Evolutionary conservation across 495 filamentous ascomycete species (phyloP).

Genomic region (Terfezia boudieri): DNA sequence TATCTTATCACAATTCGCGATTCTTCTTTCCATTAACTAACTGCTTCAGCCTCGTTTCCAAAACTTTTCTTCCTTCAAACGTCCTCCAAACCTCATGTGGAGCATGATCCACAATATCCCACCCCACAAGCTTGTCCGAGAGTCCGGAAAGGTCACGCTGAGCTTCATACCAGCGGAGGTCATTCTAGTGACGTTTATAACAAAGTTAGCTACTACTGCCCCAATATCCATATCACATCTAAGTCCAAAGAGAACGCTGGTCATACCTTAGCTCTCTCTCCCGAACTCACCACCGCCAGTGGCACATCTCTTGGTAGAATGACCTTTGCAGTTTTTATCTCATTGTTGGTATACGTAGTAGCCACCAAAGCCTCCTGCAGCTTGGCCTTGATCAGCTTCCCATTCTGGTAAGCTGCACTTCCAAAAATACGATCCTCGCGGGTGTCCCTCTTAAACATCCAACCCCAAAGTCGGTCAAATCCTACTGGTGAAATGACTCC

Average conservation of each 20-base stretch:
- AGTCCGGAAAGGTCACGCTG: slow-evolving; percentile 66
- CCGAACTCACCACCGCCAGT: slow-evolving; percentile 64
- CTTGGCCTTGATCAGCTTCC: slow-evolving; percentile 65
- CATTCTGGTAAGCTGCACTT: slow-evolving; percentile 48
- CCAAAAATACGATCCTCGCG: slow-evolving; percentile 74
- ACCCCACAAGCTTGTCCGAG: slow-evolving; percentile 50
- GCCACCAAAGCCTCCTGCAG: slow-evolving; percentile 85
- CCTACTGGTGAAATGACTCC: slow-evolving; percentile 73
- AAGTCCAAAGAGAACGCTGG: not conserved
- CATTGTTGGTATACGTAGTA: slow-evolving; percentile 53
- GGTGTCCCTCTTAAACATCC: slow-evolving; percentile 53
- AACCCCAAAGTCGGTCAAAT: slow-evolving; percentile 51
- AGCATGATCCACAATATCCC: slow-evolving; percentile 69
- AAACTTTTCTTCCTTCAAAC: slow-evolving; percentile 37
- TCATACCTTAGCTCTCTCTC: slow-evolving; percentile 24
- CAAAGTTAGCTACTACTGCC: slow-evolving; percentile 11
- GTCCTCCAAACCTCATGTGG: slow-evolving; percentile 74
- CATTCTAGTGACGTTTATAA: slow-evolving; percentile 7
- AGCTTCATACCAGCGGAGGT: slow-evolving; percentile 49
- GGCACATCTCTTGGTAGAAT: slow-evolving; percentile 54
- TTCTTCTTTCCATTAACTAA: slow-evolving; percentile 17
- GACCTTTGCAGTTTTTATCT: slow-evolving; percentile 48
- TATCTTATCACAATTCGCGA: not conserved
- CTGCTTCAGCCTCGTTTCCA: slow-evolving; percentile 45
- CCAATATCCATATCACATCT: slow-evolving; percentile 15